These are phyloP conservation scores for Penicillium concentricum DNA, from an alignment of 2,329 filamentous ascomycete species.

Conservation along the genomic window DNA sequence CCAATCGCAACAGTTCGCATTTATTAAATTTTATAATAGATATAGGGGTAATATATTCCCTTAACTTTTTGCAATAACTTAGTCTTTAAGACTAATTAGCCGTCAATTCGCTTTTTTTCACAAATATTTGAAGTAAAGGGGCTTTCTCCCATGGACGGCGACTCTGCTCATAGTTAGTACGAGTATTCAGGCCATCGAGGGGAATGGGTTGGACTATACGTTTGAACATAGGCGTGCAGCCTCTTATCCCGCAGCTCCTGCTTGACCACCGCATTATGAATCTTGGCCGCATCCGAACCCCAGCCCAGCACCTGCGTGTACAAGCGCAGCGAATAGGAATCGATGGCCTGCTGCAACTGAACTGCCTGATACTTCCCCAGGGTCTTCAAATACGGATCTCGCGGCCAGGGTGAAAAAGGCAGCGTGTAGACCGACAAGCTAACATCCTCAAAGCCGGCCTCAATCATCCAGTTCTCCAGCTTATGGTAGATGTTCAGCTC, in stretches of 20 bases:
- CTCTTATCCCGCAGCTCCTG: slow-evolving; percentile 17
- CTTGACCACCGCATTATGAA: slow-evolving; percentile 20
- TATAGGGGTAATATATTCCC: background rate
- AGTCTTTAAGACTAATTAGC: no score
- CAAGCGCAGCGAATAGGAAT: slow-evolving; percentile 20
- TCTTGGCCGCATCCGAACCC: slow-evolving; percentile 14
- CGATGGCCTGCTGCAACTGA: slow-evolving; percentile 19
- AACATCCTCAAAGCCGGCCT: slow-evolving; percentile 24
- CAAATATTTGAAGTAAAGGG: no score
- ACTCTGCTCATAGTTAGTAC: slow-evolving; percentile 14
- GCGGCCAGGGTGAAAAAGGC: slow-evolving; percentile 20
- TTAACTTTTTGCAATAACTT: no score
- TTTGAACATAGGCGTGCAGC: slow-evolving; percentile 21
- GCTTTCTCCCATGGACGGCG: slow-evolving; percentile 1
- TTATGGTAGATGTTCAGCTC: slow-evolving; percentile 25
- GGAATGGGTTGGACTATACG: slow-evolving; percentile 7
- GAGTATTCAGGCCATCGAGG: background rate
- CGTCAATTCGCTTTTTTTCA: no score
- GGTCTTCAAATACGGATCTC: slow-evolving; percentile 16
- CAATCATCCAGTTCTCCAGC: slow-evolving; percentile 28
- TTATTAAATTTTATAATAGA: no score
- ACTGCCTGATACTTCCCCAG: slow-evolving; percentile 19
- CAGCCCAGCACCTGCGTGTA: slow-evolving; percentile 22
- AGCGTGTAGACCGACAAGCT: slow-evolving; percentile 13
- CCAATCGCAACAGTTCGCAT: no score